Conservation (phyloP, 495 filamentous ascomycete species). For the Daldinia concentrica region DNA sequence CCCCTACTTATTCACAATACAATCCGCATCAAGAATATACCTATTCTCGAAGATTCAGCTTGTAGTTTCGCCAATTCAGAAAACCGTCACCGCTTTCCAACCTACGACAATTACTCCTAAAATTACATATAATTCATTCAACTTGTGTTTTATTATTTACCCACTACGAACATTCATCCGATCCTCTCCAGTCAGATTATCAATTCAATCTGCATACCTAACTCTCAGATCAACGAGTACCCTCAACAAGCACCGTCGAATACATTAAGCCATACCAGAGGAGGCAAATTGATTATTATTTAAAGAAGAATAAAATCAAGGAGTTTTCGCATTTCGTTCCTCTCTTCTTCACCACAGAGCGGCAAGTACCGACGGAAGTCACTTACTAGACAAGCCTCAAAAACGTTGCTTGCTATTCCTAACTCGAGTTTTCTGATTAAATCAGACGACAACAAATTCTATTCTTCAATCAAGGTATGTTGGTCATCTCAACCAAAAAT, state of each 20-base stretch:
- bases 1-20: neutral
- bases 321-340: neutral
- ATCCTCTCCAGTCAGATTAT: neutral
- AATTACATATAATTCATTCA: neutral
- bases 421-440: neutral
- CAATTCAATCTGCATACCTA: conserved; percentile 1
- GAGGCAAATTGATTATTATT: neutral
- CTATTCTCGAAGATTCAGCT: neutral
- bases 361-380: neutral
- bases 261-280: neutral
- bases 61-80: neutral
- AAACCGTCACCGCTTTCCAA: neutral
- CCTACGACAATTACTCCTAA: neutral
- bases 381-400: neutral
- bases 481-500: neutral
- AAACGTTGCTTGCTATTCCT: neutral
- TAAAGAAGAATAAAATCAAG: neutral
- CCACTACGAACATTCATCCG: neutral
- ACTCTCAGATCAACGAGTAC: neutral
- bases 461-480: conserved; percentile 7
- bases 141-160: neutral
- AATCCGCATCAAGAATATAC: neutral
- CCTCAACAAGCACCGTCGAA: neutral
- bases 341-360: neutral
- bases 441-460: neutral